Evolutionary conservation across 129 eudicot species (phyloP), one percentile per base, ranked within the genome.

Genomic region (Deinandra increscens): DNA sequence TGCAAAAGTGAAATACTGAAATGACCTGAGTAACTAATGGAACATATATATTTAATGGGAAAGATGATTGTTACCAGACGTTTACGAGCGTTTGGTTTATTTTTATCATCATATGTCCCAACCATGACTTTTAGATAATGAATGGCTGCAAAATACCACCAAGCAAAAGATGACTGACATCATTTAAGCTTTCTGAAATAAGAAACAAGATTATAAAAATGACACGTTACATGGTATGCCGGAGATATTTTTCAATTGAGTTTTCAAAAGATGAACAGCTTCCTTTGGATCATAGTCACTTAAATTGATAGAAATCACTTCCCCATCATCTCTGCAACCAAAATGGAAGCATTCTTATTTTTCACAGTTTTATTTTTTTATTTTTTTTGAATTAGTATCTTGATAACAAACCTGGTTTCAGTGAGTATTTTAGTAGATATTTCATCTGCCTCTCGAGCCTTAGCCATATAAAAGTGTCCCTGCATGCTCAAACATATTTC

Each of bases 361-460:
- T 33, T 36, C 37, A 69, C n/a, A 26, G 4, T 29, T 29, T 7
- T 29, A 9, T 59, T 59, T 29, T 0, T 8, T 38, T 8, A 38
- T 9, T 26, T 26, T 26, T 26, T 26, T 41, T n/a, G 7, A 41
- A 19, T 29, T 19, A 19, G 3, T 50, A 65, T 50, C 0, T 20
- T 9, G 6, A 73, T 60, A 76, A 78, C 95, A 53, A 53, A 85
- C 90, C 93, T 91, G 62, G 82, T 65, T 74, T 84, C 80, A 19
- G 79, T 58, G 53, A 91, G 84, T 73, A 70, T 84, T 69, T 82
- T 53, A 12, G 83, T 75, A 58, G 98, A 88, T 56, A 31, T 66
- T 56, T 81, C 91, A 55, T 91, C 80, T 6, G 94, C 98, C 70
- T 86, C 96, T 18, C 82, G 80, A 42, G 98, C 95, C 75, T 80